phyloP scores from a whole-genome alignment of 352 stramenopile genomes.

The Aphanomyces euteiches region DNA sequence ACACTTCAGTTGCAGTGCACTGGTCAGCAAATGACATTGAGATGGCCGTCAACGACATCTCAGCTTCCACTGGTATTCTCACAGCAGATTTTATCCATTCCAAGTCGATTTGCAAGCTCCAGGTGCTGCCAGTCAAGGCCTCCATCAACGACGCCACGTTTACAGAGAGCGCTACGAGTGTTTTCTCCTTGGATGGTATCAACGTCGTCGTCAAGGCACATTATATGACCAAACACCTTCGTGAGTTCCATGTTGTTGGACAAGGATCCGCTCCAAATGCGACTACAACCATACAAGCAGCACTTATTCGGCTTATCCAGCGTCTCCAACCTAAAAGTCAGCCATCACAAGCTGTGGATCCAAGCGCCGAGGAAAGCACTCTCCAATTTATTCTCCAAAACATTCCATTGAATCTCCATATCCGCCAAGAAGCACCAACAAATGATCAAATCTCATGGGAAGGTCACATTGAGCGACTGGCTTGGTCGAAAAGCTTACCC shows the following conservation, averaged over 20 bases:
- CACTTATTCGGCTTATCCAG: neutral
- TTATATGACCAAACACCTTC: constrained; percentile 4
- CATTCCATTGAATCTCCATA: too few species aligned
- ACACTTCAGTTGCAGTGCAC: neutral
- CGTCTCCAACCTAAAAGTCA: neutral
- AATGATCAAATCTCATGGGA: too few species aligned
- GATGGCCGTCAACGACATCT: constrained; percentile 14
- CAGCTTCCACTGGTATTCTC: constrained; percentile 7
- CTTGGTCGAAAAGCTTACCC: too few species aligned
- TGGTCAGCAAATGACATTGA: constrained; percentile 1
- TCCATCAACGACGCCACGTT: neutral
- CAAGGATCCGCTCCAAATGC: neutral
- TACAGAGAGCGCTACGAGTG: neutral
- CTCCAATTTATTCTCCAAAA: neutral
- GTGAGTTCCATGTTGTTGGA: neutral
- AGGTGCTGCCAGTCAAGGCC: neutral
- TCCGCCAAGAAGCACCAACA: too few species aligned
- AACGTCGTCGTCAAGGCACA: neutral
- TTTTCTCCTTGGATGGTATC: neutral
- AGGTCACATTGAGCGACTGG: too few species aligned
- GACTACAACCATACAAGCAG: neutral
- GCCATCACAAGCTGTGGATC: neutral
- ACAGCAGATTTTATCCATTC: constrained; percentile 7
- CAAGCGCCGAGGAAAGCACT: neutral
- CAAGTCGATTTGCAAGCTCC: neutral